Conservation (phyloP, 306 rosid species). For the Rosa rugosa region DNA sequence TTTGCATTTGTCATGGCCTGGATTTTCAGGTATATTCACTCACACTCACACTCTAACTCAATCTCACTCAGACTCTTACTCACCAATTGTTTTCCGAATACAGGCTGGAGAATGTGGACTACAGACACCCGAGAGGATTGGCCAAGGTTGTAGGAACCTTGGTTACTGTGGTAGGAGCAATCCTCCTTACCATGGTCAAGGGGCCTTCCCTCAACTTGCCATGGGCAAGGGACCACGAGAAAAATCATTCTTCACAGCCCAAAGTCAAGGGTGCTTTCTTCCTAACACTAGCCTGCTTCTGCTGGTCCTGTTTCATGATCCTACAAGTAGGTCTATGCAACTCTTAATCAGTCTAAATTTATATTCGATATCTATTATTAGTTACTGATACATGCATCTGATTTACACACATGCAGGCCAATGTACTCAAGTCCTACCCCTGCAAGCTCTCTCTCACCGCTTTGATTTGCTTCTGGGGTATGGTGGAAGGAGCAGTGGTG, state of each 20-base stretch:
- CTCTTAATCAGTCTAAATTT: not conserved
- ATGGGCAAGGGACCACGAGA: too few species aligned
- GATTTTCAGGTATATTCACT: not conserved
- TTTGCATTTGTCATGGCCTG: not conserved
- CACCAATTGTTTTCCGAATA: not conserved
- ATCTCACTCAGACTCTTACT: not conserved
- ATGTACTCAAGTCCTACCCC: not conserved
- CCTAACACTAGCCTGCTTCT: not conserved
- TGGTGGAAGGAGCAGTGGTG: not conserved
- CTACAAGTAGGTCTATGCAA: not conserved
- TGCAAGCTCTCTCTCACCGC: not conserved
- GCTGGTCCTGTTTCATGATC: not conserved
- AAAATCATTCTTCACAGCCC: not conserved
- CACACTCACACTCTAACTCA: not conserved
- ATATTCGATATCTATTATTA: too few species aligned
- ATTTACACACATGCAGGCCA: not conserved
- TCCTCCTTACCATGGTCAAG: not conserved
- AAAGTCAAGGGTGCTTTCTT: not conserved
- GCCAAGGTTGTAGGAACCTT: not conserved
- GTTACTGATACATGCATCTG: not conserved
- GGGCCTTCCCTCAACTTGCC: not conserved
- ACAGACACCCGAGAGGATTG: not conserved
- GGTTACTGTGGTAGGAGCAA: not conserved
- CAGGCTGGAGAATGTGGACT: not conserved
- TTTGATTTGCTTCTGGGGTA: not conserved